Conservation (phyloP, 169 alveolate genomes). For the Eimeria maxima region DNA sequence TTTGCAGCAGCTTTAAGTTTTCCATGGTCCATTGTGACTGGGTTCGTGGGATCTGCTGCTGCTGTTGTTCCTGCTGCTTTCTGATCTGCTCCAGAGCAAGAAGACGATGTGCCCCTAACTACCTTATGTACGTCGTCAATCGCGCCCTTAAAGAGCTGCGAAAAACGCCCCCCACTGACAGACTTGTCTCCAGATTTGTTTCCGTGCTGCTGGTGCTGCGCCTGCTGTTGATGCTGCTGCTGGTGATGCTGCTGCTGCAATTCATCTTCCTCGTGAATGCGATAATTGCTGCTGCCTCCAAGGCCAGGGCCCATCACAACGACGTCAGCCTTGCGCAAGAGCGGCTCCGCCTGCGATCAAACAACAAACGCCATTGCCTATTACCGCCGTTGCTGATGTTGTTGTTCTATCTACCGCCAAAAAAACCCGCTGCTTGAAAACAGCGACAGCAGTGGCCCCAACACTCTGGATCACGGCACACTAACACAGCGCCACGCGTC, state of each 20-base stretch:
- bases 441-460: neutral
- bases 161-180: slow-evolving; percentile 8
- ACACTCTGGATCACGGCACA: neutral
- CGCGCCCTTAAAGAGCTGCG: slow-evolving; percentile 21
- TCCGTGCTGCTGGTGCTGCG: slow-evolving; percentile 27
- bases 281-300: slow-evolving; percentile 88
- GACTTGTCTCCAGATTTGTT: neutral
- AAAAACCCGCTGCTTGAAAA: too few species aligned
- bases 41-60: slow-evolving; percentile 36
- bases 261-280: slow-evolving; percentile 18
- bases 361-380: neutral
- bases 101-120: neutral
- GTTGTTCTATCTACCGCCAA: neutral
- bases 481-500: neutral
- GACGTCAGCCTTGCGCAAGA: slow-evolving; percentile 71
- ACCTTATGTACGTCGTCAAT: slow-evolving; percentile 4
- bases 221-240: slow-evolving; percentile 7
- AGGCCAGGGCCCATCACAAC: slow-evolving; percentile 96
- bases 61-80: slow-evolving; percentile 36
- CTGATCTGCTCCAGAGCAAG: neutral
- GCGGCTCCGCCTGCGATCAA: slow-evolving; percentile 39
- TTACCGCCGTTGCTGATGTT: neutral
- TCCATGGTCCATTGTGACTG: slow-evolving; percentile 3
- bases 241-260: neutral
- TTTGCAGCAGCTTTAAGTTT: neutral